phyloP scores from a whole-genome alignment of 768 basidiomycete genomes.

The Lanmaoa pseudosensibilis region DNA sequence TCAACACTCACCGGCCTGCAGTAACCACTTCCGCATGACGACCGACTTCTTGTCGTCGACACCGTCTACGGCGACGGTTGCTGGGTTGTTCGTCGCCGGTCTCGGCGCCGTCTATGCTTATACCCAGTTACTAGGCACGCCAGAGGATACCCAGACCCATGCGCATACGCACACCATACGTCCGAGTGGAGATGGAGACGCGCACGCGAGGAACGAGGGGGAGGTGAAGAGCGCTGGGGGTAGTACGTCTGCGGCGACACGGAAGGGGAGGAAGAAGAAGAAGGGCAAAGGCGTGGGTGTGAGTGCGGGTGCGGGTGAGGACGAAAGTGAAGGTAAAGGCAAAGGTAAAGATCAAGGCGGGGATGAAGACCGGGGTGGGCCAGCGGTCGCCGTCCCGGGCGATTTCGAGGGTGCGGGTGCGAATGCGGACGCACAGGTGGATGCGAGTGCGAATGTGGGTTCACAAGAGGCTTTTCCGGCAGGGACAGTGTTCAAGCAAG shows the following conservation, averaged over 20 bases:
- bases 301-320: neutral
- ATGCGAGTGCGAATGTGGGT: neutral
- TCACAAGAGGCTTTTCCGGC: neutral
- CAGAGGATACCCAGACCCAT: neutral
- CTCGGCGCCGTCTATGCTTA: slow-evolving; percentile 21
- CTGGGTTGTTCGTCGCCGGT: slow-evolving; percentile 27
- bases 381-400: slow-evolving; percentile 21
- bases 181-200: neutral
- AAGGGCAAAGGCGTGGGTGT: neutral
- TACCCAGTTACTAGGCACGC: neutral
- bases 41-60: slow-evolving; percentile 44
- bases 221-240: neutral
- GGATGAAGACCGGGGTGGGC: no score
- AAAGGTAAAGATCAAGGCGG: neutral
- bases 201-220: neutral
- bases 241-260: neutral
- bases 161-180: no score
- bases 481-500: slow-evolving; percentile 27
- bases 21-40: slow-evolving; percentile 24
- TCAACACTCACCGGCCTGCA: no score
- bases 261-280: neutral
- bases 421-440: neutral
- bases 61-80: slow-evolving; percentile 34
- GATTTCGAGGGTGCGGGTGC: slow-evolving; percentile 3
- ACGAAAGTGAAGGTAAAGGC: rapidly evolving